A percentile compares a stretch with the other conserved stretches of the same genome.
These are phyloP conservation scores for Sphaerobolus stellatus DNA, from an alignment of 1,284 basidiomycete genomes.

Conservation along the genomic window DNA sequence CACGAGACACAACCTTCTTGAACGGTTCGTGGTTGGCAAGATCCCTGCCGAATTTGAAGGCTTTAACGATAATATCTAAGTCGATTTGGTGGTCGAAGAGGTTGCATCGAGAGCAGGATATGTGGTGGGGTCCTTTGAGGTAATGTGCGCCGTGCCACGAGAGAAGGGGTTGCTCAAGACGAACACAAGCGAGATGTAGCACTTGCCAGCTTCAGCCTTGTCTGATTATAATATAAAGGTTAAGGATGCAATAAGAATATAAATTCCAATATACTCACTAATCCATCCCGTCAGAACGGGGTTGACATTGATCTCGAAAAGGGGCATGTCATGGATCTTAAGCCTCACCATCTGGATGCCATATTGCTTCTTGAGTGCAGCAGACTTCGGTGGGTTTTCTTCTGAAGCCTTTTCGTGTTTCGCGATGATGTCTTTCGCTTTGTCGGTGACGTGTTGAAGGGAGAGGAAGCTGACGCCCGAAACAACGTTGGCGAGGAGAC, in stretches of 20 bases:
- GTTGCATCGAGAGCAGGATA: slow-evolving; percentile 45
- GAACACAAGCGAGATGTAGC: background rate
- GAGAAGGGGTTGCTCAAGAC: background rate
- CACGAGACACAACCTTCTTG: slow-evolving; percentile 35
- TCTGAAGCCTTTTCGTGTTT: no score
- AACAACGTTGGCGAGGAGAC: slow-evolving; percentile 9
- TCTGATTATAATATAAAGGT: background rate
- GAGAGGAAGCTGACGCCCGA: slow-evolving; percentile 19
- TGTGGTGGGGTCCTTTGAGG: slow-evolving; percentile 37
- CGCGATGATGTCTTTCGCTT: background rate
- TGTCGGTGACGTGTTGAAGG: slow-evolving; percentile 15
- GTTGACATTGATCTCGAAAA: slow-evolving; percentile 20
- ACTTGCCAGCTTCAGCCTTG: background rate
- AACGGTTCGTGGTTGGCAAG: slow-evolving; percentile 44
- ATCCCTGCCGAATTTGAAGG: slow-evolving; percentile 47
- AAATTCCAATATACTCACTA: background rate
- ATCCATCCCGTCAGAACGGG: slow-evolving; percentile 3
- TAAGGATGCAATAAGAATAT: background rate
- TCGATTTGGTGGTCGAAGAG: slow-evolving; percentile 50
- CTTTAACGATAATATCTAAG: slow-evolving; percentile 45
- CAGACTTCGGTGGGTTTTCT: background rate
- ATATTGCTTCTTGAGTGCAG: slow-evolving; percentile 23
- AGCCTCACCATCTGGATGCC: slow-evolving; percentile 24
- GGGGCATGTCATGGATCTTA: slow-evolving; percentile 17
- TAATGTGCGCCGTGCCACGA: slow-evolving; percentile 31